Evolutionary conservation across 345 rosid species (phyloP), one percentile per base, ranked within the genome.

Genomic region (Eucalyptus globulus): DNA sequence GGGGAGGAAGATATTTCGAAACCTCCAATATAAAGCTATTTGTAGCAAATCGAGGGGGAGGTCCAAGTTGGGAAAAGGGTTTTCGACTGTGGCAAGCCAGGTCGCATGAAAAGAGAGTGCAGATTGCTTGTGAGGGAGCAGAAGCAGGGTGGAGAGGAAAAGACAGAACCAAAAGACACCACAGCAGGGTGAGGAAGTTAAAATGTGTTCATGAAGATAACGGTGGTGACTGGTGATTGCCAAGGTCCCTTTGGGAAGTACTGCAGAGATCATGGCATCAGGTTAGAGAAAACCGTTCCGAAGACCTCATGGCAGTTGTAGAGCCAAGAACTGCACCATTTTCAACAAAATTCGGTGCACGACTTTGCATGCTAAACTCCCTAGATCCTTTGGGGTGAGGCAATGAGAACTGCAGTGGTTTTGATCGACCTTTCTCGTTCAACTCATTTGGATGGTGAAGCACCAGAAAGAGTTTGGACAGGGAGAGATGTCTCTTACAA

Each of bases 241-340:
- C 26, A 14, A 43, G 19, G 62, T 86, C 43, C 87, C 51, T 88
- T 80, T 88, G 87, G 80, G 40, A 15, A 76, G 49, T 80, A 49
- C 47, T 80, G 29, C 67, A 67, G 94, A 95, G 44, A 96, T 94
- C 89, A 92, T 93, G 92, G 98, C 93, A 87, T 87, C 31, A 40
- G 49, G 17, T 49, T 49, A 26, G 83, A 87, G 89, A 87, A 69
- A 87, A 69, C 24, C 11, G 29, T 29, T 67, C 51, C 89, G 5
- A 87, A 87, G 62, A 47, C 89, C 29, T 5, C 45, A 13, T 26
- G 45, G 40, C 85, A 87, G 24, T 69, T 62, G 53, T 53, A 21
- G 62, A 88, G 51, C 29, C 58, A 88, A 88, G 49, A 88, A 88
- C 60, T 9, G 43, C 40, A 65, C 89, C 83, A 88, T 88, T 40